A percentile compares a stretch with the other conserved stretches of the same genome.
Evolutionary conservation across 352 stramenopile species (phyloP).

Genomic region (Phytopythium litorale): DNA sequence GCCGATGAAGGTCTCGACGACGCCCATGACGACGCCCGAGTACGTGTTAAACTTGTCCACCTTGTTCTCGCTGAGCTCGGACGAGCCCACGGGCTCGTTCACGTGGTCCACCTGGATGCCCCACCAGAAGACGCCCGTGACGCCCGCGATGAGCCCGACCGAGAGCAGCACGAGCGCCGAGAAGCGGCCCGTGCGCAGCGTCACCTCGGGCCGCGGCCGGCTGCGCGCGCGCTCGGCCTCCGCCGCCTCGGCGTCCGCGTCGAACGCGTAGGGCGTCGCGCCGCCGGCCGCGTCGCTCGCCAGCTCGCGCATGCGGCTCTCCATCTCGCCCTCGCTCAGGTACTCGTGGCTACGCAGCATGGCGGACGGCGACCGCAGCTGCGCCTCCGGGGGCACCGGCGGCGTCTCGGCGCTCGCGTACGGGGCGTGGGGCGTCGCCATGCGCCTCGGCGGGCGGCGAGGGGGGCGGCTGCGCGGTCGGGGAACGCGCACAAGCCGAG

Average conservation of each 20-base stretch:
- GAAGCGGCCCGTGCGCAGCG: slow-evolving; percentile 16
- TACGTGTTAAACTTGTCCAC: slow-evolving; percentile 41
- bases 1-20: slow-evolving; percentile 36
- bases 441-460: background rate
- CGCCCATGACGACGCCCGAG: slow-evolving; percentile 37
- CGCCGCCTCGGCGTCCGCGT: background rate
- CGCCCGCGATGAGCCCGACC: slow-evolving; percentile 22
- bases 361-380: background rate
- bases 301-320: slow-evolving; percentile 5
- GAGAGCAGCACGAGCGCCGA: slow-evolving; percentile 23
- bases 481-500: no score
- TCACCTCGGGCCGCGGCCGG: slow-evolving; percentile 19
- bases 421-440: background rate
- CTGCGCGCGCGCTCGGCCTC: background rate
- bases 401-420: slow-evolving; percentile 1
- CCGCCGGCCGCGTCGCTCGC: background rate
- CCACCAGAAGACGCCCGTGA: slow-evolving; percentile 26
- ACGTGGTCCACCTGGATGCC: slow-evolving; percentile 32
- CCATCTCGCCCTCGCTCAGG: slow-evolving; percentile 27
- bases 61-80: slow-evolving; percentile 21
- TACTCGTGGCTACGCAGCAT: slow-evolving; percentile 10
- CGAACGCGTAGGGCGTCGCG: background rate
- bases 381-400: background rate
- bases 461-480: background rate
- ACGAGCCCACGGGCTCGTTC: slow-evolving; percentile 33